Evolutionary conservation across 2,329 filamentous ascomycete genomes (phyloP).

Genomic region (Fusarium azukiicola): DNA sequence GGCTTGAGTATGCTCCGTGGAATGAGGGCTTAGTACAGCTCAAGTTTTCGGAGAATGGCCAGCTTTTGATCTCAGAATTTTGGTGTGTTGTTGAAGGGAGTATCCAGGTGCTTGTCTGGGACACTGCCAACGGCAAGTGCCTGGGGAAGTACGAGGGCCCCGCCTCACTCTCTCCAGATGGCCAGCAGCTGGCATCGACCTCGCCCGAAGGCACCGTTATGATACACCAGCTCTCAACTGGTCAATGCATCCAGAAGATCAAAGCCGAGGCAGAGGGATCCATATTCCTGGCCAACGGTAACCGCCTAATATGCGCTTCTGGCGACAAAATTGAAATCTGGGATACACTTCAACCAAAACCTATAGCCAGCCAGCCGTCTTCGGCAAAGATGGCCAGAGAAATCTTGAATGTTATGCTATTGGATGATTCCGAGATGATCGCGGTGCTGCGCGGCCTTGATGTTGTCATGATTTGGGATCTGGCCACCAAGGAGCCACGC

Average conservation of each 20-base stretch:
- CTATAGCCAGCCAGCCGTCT: neutral
- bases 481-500: neutral
- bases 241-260: neutral
- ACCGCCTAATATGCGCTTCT: neutral
- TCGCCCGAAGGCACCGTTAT: neutral
- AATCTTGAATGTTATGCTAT: neutral
- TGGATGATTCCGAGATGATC: neutral
- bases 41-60: neutral
- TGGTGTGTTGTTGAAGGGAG: neutral
- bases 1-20: neutral
- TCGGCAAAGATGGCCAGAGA: neutral
- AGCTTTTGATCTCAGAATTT: neutral
- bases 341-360: neutral
- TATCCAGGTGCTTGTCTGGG: neutral
- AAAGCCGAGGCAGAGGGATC: fast-evolving
- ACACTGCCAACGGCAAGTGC: neutral
- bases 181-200: neutral
- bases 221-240: neutral
- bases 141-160: neutral
- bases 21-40: neutral
- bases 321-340: neutral
- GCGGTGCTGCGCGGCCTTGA: fast-evolving
- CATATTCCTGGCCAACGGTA: neutral
- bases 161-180: neutral
- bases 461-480: neutral